Conservation (phyloP, 129 eudicot species). For the carrot (Daucus carota) region DNA sequence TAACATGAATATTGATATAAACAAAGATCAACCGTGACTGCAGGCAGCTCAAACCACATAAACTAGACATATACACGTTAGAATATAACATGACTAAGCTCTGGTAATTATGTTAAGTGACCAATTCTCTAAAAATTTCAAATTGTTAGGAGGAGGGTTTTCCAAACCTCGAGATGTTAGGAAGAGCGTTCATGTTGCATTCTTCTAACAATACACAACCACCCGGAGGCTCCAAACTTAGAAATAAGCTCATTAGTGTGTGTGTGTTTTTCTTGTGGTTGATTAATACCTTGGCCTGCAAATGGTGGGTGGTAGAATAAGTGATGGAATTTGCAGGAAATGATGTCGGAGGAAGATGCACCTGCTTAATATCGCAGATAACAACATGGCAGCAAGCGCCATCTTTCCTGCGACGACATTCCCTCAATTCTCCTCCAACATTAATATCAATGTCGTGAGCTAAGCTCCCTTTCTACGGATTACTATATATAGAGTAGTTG, state of each 20-base stretch:
- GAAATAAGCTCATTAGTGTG: neutral
- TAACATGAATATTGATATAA: no score
- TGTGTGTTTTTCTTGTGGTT: neutral
- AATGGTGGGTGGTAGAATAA: neutral
- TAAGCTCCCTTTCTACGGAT: neutral
- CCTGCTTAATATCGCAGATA: neutral
- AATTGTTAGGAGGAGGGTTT: no score
- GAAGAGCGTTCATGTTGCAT: no score
- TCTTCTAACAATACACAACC: no score
- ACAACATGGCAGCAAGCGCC: constrained; percentile 20
- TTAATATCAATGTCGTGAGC: neutral
- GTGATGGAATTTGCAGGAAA: neutral
- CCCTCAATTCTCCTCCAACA: constrained; percentile 9
- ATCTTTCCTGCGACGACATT: constrained; percentile 56
- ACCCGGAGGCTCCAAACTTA: no score
- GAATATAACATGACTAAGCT: no score
- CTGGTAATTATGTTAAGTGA: no score
- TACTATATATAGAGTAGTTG: no score
- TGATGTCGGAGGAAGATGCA: neutral
- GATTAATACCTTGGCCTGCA: neutral
- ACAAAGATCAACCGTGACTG: no score
- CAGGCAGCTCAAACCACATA: neutral
- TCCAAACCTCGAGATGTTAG: no score
- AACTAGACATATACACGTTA: no score
- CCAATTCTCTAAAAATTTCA: no score